A percentile compares a stretch with the other conserved stretches of the same genome.
phyloP scores from a whole-genome alignment of 2,329 filamentous ascomycete genomes.

The Diaporthe sp. region DNA sequence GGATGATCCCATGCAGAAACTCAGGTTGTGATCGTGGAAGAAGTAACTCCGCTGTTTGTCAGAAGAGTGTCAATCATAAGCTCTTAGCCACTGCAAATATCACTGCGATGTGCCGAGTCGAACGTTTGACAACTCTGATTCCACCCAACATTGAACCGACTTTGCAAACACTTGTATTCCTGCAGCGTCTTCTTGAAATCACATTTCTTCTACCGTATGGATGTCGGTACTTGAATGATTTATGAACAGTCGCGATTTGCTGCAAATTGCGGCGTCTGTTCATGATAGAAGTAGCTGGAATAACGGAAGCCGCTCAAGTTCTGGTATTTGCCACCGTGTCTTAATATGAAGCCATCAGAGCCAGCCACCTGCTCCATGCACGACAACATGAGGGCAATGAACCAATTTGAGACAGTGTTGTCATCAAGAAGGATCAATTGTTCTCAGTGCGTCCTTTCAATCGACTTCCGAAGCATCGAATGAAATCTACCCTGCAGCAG shows the following conservation, averaged over 20 bases:
- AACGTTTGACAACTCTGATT: neutral
- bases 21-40: neutral
- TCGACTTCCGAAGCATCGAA: neutral
- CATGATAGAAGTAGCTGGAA: neutral
- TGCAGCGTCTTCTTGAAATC: neutral
- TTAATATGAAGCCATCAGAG: neutral
- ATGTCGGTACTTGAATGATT: neutral
- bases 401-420: neutral
- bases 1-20: too few relatives aligned
- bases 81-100: neutral
- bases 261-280: neutral
- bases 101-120: neutral
- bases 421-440: too few relatives aligned
- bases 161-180: neutral
- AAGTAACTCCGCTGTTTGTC: neutral
- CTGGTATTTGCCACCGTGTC: neutral
- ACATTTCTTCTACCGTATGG: neutral
- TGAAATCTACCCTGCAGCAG: neutral
- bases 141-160: too few relatives aligned
- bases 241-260: neutral
- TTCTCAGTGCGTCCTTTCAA: too few relatives aligned
- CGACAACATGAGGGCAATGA: neutral
- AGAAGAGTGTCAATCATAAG: too few relatives aligned
- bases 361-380: neutral
- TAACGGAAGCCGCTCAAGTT: neutral